Evolutionary conservation across 2,329 filamentous ascomycete species (phyloP).

Genomic region (Botrytis cinerea): DNA sequence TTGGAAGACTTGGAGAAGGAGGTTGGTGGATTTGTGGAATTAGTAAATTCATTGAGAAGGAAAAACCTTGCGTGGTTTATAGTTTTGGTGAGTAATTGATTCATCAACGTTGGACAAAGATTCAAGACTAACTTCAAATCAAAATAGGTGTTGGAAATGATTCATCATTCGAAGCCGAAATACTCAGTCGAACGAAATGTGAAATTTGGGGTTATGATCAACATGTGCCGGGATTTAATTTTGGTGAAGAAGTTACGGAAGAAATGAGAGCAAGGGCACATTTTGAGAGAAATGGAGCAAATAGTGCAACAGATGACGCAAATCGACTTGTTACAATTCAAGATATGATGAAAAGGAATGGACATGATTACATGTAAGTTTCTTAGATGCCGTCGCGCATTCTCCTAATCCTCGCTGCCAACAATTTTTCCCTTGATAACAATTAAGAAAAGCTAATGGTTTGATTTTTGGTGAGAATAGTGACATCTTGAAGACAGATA

Average conservation of each 20-base stretch:
- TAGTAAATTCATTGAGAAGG: conserved; percentile 41
- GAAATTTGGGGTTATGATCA: conserved; percentile 46
- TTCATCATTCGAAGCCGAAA: conserved; percentile 40
- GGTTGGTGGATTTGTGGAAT: conserved; percentile 49
- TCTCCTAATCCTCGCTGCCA: not conserved
- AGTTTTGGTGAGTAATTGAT: conserved; percentile 21
- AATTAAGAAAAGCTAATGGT: not conserved
- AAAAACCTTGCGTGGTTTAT: conserved; percentile 16
- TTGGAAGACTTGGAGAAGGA: conserved; percentile 46
- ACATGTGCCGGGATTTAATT: conserved; percentile 38
- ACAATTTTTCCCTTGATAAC: not conserved
- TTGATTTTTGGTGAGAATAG: conserved; percentile 26
- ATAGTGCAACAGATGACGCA: conserved; percentile 36
- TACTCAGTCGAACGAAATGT: conserved; percentile 45
- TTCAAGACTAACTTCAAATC: not conserved
- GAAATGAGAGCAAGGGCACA: conserved; percentile 35
- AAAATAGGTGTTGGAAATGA: conserved; percentile 19
- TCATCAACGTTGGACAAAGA: too few relatives aligned
- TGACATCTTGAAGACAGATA: conserved; percentile 47
- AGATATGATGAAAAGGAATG: conserved; percentile 45
- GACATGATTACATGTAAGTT: conserved; percentile 42
- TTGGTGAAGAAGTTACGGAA: conserved; percentile 39
- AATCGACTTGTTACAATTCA: conserved; percentile 41
- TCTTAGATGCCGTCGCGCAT: not conserved
- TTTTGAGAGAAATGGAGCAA: conserved; percentile 43